These are phyloP conservation scores for Myxozyma sirexii DNA, from an alignment of 805 yeast genomes.

Conservation along the genomic window DNA sequence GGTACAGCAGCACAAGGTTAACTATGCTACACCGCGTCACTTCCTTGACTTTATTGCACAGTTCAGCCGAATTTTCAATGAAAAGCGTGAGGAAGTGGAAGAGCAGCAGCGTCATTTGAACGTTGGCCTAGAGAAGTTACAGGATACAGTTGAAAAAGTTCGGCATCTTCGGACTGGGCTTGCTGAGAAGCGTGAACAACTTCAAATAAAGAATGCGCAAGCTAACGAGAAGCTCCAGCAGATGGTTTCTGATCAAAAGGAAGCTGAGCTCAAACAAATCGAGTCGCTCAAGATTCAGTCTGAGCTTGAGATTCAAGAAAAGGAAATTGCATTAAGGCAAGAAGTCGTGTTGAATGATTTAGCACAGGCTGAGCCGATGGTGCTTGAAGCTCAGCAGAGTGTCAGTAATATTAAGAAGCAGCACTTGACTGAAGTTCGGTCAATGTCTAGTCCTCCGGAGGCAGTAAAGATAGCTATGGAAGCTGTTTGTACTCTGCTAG, in stretches of 20 bases:
- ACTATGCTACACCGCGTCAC: conserved; percentile 53
- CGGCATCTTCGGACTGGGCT: conserved; percentile 58
- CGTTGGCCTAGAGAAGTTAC: conserved; percentile 71
- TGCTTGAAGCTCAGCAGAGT: conserved; percentile 79
- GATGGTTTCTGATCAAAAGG: conserved; percentile 84
- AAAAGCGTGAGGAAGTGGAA: conserved; percentile 55
- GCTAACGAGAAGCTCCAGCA: conserved; percentile 71
- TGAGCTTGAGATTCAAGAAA: conserved; percentile 68
- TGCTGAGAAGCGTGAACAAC: conserved; percentile 53
- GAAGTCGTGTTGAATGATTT: conserved; percentile 62
- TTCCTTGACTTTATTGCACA: conserved; percentile 54
- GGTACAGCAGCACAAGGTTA: conserved; percentile 12
- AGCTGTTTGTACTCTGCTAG: conserved; percentile 81
- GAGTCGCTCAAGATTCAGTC: conserved; percentile 77
- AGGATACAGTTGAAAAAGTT: conserved; percentile 76
- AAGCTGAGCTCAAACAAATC: conserved; percentile 86
- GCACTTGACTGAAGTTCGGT: conserved; percentile 83
- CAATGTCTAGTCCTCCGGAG: conserved; percentile 89
- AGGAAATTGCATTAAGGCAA: conserved; percentile 57
- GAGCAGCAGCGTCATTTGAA: conserved; percentile 71
- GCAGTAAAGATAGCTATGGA: conserved; percentile 84
- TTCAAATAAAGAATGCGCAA: conserved; percentile 62
- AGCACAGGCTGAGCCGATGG: conserved; percentile 80
- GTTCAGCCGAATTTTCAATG: conserved; percentile 44
- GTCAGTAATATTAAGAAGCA: conserved; percentile 93